Percentiles rank a stretch among this genome's conserved stretches.
Conservation (phyloP, 1,284 basidiomycete genomes). For the Cystobasidium sp. region DNA sequence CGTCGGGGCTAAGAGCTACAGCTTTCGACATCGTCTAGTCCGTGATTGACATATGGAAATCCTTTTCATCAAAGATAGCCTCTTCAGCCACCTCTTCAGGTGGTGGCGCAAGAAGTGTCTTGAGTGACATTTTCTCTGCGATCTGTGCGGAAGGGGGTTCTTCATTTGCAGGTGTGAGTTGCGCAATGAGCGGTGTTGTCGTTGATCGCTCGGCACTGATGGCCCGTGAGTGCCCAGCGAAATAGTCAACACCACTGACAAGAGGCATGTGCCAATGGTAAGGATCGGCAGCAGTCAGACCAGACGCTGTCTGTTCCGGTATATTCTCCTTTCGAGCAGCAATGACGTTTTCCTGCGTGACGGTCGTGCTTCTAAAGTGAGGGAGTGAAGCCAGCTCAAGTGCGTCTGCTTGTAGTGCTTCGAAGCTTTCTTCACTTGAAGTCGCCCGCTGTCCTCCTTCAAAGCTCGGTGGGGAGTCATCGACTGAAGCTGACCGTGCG, state of each 20-base stretch:
- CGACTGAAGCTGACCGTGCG: background rate
- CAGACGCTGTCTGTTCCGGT: background rate
- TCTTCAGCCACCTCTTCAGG: constrained; percentile 9
- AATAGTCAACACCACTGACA: constrained; percentile 17
- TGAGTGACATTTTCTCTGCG: constrained; percentile 14
- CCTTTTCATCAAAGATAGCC: constrained; percentile 5
- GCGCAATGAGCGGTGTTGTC: constrained; percentile 2
- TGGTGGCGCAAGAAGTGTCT: background rate
- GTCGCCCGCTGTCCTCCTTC: background rate
- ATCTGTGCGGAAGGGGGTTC: background rate
- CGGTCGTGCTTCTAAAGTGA: background rate
- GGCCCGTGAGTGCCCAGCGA: constrained; percentile 13
- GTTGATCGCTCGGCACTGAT: constrained; percentile 37
- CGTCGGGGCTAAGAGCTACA: background rate
- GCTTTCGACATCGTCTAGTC: background rate
- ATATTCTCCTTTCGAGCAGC: background rate
- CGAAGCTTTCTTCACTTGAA: constrained; percentile 5
- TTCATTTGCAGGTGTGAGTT: background rate
- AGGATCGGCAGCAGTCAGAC: background rate
- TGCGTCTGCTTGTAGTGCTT: background rate
- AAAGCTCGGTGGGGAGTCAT: constrained; percentile 6
- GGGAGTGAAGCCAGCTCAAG: background rate
- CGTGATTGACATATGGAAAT: constrained; percentile 1
- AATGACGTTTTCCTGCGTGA: constrained; percentile 3
- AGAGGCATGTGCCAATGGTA: constrained; percentile 22